phyloP scores from a whole-genome alignment of 768 basidiomycete genomes.

The Lactifluus hygrophoroides region DNA sequence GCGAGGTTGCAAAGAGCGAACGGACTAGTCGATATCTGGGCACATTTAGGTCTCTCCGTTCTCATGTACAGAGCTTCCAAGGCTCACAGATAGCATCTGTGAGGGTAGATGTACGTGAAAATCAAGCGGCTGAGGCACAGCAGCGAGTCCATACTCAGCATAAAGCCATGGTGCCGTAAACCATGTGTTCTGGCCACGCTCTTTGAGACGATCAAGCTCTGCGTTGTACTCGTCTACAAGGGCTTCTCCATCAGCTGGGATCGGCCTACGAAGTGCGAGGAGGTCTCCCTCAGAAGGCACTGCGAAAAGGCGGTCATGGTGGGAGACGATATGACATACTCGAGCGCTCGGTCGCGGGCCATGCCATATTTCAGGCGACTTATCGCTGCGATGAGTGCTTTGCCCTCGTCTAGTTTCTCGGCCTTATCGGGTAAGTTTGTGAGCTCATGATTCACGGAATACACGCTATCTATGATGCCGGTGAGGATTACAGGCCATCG shows the following conservation, averaged over 20 bases:
- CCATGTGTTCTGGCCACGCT: constrained; percentile 60
- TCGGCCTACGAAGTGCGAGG: constrained; percentile 37
- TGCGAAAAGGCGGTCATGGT: background rate
- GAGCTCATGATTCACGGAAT: constrained; percentile 58
- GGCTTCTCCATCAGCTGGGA: constrained; percentile 71
- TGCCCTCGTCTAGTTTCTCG: constrained; percentile 62
- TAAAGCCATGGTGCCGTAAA: constrained; percentile 93
- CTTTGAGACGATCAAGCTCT: constrained; percentile 47
- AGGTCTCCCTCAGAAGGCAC: background rate
- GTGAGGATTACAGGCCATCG: constrained; percentile 86
- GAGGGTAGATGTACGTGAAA: background rate
- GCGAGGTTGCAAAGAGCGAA: constrained; percentile 57
- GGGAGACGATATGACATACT: constrained; percentile 36
- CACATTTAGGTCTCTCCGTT: background rate
- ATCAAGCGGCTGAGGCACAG: background rate
- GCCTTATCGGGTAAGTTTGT: constrained; percentile 31
- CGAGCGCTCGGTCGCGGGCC: constrained; percentile 61
- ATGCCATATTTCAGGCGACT: constrained; percentile 84
- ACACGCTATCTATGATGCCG: constrained; percentile 64
- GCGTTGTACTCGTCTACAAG: constrained; percentile 66
- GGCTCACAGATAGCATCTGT: constrained; percentile 64
- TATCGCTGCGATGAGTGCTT: constrained; percentile 61
- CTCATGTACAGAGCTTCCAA: background rate
- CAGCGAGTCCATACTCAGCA: constrained; percentile 61
- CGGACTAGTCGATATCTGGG: constrained; percentile 80